A percentile compares a stretch with the other conserved stretches of the same genome.
Evolutionary conservation across 345 rosid genomes (phyloP).

Genomic region (Hibiscus trionum): DNA sequence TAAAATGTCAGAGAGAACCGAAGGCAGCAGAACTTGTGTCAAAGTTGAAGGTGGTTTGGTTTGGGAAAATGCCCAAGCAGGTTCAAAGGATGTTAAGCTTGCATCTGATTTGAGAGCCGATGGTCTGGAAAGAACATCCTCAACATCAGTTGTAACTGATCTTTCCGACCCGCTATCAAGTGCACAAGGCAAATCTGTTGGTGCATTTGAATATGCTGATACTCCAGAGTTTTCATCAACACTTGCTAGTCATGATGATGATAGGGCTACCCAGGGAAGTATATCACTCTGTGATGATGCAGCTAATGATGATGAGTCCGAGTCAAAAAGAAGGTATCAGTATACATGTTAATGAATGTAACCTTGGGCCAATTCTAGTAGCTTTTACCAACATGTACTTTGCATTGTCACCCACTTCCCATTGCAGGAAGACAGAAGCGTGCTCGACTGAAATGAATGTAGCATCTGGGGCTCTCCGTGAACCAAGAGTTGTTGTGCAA

Average conservation of each 20-base stretch:
- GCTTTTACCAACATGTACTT: background rate
- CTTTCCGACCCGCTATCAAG: conserved; percentile 38
- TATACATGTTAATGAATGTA: background rate
- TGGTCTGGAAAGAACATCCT: conserved; percentile 35
- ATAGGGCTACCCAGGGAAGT: conserved; percentile 37
- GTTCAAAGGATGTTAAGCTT: conserved; percentile 22
- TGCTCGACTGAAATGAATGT: conserved; percentile 35
- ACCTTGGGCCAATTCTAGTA: background rate
- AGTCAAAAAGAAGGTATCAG: conserved; percentile 51
- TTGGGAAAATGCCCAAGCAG: conserved; percentile 27
- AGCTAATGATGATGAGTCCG: conserved; percentile 43
- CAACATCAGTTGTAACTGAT: conserved; percentile 41
- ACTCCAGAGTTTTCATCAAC: conserved; percentile 49
- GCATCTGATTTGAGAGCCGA: conserved; percentile 29
- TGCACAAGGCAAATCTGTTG: conserved; percentile 25
- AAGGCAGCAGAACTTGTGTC: conserved; percentile 17
- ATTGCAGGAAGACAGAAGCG: conserved; percentile 44
- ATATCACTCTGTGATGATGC: conserved; percentile 31
- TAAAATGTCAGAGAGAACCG: conserved; percentile 30
- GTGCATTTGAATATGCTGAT: conserved; percentile 32
- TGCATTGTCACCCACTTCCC: background rate
- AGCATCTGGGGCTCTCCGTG: conserved; percentile 46
- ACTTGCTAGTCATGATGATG: conserved; percentile 48
- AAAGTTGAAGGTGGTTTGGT: conserved; percentile 27
- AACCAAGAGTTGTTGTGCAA: conserved; percentile 62